phyloP scores from a whole-genome alignment of 2,329 filamentous ascomycete species.

The Aspergillus arachidicola region DNA sequence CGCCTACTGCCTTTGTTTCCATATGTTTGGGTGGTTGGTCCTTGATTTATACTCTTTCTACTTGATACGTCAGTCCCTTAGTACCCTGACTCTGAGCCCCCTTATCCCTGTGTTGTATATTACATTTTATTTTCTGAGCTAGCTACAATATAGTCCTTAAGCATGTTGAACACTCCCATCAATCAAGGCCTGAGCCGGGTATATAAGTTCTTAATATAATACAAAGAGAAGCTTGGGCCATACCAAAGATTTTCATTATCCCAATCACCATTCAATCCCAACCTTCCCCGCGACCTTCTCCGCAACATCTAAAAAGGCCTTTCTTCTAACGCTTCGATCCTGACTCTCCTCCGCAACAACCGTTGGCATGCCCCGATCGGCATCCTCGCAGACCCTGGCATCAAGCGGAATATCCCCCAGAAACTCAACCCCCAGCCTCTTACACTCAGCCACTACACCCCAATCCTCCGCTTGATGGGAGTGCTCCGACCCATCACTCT shows the following conservation, averaged over 20 bases:
- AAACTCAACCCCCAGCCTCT: constrained; percentile 73
- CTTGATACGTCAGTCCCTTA: neutral
- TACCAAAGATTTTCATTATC: neutral
- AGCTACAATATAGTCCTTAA: neutral
- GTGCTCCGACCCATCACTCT: neutral
- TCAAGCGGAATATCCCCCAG: constrained; percentile 89
- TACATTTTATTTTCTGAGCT: neutral
- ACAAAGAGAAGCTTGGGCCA: neutral
- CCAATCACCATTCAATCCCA: constrained; percentile 43
- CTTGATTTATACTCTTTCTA: neutral
- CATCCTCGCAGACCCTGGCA: constrained; percentile 81
- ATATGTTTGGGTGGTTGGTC: neutral
- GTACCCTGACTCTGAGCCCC: neutral
- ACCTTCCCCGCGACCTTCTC: constrained; percentile 51
- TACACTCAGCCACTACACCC: constrained; percentile 69
- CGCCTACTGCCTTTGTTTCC: neutral
- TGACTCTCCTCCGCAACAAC: constrained; percentile 77
- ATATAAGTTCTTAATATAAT: constrained; percentile 13
- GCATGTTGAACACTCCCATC: neutral
- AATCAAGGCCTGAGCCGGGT: constrained; percentile 7
- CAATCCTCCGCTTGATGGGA: constrained; percentile 49
- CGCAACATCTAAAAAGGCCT: constrained; percentile 73
- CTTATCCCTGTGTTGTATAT: neutral
- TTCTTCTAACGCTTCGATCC: constrained; percentile 65
- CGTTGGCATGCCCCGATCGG: constrained; percentile 83